A percentile compares a stretch with the other conserved stretches of the same genome.
phyloP scores from a whole-genome alignment of 139 green algal genomes.

The Zygnema circumcarinatum region DNA sequence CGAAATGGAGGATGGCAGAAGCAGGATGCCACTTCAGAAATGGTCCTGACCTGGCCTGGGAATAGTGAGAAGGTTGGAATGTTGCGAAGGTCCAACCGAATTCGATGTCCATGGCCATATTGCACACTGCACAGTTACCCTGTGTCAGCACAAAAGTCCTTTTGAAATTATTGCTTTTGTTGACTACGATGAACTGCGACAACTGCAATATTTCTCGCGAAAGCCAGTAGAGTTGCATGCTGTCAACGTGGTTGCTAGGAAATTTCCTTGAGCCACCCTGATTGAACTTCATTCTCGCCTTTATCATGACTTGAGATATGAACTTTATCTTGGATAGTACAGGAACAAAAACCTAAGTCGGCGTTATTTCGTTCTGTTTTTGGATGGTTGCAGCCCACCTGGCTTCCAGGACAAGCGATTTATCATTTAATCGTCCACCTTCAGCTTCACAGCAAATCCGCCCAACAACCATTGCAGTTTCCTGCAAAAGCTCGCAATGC shows the following conservation, averaged over 20 bases:
- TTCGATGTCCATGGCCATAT: slow-evolving; percentile 13
- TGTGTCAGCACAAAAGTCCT: neutral
- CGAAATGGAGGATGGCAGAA: too few species aligned
- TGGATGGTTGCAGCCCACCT: too few species aligned
- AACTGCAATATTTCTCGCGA: neutral
- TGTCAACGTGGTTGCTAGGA: neutral
- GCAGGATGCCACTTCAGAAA: too few species aligned
- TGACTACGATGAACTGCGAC: neutral
- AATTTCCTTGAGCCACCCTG: neutral
- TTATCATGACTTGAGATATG: too few species aligned
- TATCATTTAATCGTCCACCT: slow-evolving; percentile 58
- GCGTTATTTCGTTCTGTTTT: too few species aligned
- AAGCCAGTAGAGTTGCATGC: neutral
- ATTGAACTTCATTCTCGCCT: neutral
- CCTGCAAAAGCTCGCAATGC: slow-evolving; percentile 37
- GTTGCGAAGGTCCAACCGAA: slow-evolving; percentile 58
- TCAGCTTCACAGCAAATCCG: slow-evolving; percentile 63
- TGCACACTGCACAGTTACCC: neutral
- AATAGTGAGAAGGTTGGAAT: slow-evolving; percentile 60
- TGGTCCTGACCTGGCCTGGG: slow-evolving; percentile 45
- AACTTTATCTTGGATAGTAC: too few species aligned
- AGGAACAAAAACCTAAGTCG: too few species aligned
- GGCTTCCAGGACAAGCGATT: slow-evolving; percentile 60
- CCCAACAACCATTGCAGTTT: slow-evolving; percentile 44
- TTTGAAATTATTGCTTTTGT: too few species aligned